Percentiles rank a stretch among this genome's conserved stretches.
These are phyloP conservation scores for Talinum fruticosum DNA, from an alignment of 148 eudicot genomes.

Conservation along the genomic window DNA sequence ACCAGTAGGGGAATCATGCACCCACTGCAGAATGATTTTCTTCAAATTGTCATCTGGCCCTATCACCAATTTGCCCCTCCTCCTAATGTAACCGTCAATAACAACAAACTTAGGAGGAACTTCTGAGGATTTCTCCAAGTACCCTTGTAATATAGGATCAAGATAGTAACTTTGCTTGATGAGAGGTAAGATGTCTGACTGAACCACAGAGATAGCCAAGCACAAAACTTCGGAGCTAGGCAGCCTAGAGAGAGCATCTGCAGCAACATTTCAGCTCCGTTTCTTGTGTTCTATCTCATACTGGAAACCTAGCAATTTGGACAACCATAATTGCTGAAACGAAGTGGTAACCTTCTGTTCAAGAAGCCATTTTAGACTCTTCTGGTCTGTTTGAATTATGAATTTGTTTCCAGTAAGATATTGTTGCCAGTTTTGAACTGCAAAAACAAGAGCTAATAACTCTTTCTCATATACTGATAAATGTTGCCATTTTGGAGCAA, in stretches of 20 bases:
- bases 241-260: neutral
- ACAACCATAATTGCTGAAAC: neutral
- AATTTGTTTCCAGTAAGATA: neutral
- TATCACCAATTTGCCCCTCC: neutral
- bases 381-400: neutral
- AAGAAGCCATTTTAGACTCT: neutral
- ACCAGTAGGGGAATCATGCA: neutral
- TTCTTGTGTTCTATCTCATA: neutral
- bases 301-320: neutral
- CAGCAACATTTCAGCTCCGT: neutral
- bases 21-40: neutral
- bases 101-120: neutral
- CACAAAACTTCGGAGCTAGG: neutral
- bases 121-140: neutral
- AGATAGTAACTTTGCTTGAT: neutral
- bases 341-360: neutral
- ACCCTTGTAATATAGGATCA: neutral
- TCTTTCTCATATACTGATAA: too few relatives aligned
- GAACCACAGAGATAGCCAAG: neutral
- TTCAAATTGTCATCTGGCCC: neutral
- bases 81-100: neutral
- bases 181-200: neutral
- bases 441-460: too few relatives aligned
- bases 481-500: too few relatives aligned
- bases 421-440: neutral